These are phyloP conservation scores for Venturia oleaginea DNA, from an alignment of 2,329 filamentous ascomycete genomes.

Conservation along the genomic window DNA sequence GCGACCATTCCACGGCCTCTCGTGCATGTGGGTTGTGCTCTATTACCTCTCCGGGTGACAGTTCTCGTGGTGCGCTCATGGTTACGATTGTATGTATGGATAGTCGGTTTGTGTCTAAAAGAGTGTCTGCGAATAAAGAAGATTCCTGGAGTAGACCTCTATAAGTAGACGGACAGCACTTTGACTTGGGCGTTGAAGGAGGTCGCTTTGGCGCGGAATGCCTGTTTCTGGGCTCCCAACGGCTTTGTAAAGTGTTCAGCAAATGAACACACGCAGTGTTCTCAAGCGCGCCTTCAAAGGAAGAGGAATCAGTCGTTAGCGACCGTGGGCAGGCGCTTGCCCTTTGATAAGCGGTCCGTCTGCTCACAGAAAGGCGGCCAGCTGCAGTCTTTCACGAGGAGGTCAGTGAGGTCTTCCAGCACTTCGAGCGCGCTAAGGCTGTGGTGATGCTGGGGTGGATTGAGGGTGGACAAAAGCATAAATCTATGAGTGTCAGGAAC, in stretches of 20 bases:
- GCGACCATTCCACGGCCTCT: constrained; percentile 48
- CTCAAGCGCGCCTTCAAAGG: neutral
- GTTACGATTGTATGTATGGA: neutral
- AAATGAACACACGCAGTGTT: neutral
- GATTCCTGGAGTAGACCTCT: neutral
- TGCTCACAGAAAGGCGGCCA: constrained; percentile 5
- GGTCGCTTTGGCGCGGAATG: neutral
- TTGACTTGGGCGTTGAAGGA: neutral
- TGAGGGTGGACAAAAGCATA: neutral
- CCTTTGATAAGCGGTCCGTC: constrained; percentile 4
- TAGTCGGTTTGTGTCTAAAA: neutral
- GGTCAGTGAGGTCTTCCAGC: constrained; percentile 5
- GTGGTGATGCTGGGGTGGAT: constrained; percentile 2
- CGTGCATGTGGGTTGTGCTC: constrained; percentile 4
- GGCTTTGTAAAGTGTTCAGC: constrained; percentile 21
- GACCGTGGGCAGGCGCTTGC: neutral
- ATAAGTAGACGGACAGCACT: neutral
- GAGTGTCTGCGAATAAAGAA: neutral
- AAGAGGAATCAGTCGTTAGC: neutral
- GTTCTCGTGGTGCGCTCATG: constrained; percentile 7
- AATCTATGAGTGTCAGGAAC: neutral
- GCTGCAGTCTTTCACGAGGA: constrained; percentile 4
- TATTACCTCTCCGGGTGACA: constrained; percentile 12
- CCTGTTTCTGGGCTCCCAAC: constrained; percentile 20
- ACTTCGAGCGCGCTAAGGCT: constrained; percentile 6